Evolutionary conservation across 169 alveolate genomes (phyloP), one percentile per base, ranked within the genome.

Genomic region (Eimeria acervulina): DNA sequence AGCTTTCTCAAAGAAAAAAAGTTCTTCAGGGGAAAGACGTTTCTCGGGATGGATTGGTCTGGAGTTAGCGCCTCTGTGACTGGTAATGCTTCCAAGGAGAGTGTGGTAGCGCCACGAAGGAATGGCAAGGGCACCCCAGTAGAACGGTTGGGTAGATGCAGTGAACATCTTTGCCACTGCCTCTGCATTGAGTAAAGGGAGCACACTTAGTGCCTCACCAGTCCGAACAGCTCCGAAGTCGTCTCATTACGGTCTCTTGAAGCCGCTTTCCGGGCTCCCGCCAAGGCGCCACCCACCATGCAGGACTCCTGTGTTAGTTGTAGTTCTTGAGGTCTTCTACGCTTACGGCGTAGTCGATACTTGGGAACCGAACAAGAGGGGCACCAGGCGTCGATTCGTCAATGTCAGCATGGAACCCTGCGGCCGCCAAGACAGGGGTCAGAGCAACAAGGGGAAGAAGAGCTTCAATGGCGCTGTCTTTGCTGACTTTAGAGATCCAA

Each of bases 401-500:
- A 51, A 83, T 83, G 76, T 83, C 91, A 44, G 91, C 91, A 33
- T 83, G 91, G 59, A 83, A 83, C 15, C 91, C 91, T 12, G 91
- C 91, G 1, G 91, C 91, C 33, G 91, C 91, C 74, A 83, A 31
- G 31, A 83, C 91, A 28, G 91, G 91, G 19, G 91, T 52, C 91
- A 83, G 38, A 26, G 91, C 91, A 12, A 83, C 91, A 38, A 83
- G 91, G 1, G 91, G 91, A 28, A 83, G 91, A 2, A 83, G 74
- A 12, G 91, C 91, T 31, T 83, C 91, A 52, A 52, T 52, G 44
- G 91, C 91, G 74, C 76, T 83, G 26, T 83, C 91, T 19, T 83
- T 83, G 91, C 91, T 83, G 91, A 83, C 74, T 47, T 52, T 52
- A 15, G 91, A 83, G 51, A 83, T 83, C 91, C 91, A 83, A n/a